Base-by-base conservation (phyloP, 352 stramenopile genomes). In the Achlya hypogyna region DNA sequence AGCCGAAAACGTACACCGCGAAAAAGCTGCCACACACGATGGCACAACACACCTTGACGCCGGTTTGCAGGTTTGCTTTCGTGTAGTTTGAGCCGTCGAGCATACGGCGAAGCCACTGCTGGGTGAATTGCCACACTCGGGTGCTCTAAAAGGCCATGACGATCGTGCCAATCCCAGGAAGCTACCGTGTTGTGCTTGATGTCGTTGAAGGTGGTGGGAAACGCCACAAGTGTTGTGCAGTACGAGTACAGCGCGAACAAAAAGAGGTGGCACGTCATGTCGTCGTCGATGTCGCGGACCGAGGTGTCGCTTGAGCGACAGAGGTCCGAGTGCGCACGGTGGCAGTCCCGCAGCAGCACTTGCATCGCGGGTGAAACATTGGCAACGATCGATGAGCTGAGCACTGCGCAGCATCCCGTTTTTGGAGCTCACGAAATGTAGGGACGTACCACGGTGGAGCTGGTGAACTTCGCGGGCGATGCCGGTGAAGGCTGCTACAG, bases 341-440 rank as follows among this genome's bases (percentile, higher is more conserved):
- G 62, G 22, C 78, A 71, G 1, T 74, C 78, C 35, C 78, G 87
- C 43, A 89, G 82, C 0, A 74, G 72, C 16, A 74, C 71, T 9
- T 79, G 78, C 63, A 90, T 91, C 6, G 74, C 74, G 16, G 78
- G 73, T n/a, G n/a, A n/a, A n/a, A n/a, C n/a, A n/a, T n/a, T 51
- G 87, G 72, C 38, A 93, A 69, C 18, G 89, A 60, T 9, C 88
- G 77, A 6, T 77, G 74, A 0, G 81, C 88, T 5, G 74, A 73
- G 62, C 87, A 75, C 54, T 91, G 82, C 34, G 86, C 90, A 32
- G 87, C 25, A 71, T 93, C 89, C 54, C 91, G 86, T 63, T 93
- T 79, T 23, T 83, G 81, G 69, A 91, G 82, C 89, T 87, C 82
- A 93, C 87, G 71, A 84, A 90, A 56, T 93, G 84, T 34, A 93